Base-by-base conservation (phyloP, 331 rosid genomes). In the Cydonia oblonga region DNA sequence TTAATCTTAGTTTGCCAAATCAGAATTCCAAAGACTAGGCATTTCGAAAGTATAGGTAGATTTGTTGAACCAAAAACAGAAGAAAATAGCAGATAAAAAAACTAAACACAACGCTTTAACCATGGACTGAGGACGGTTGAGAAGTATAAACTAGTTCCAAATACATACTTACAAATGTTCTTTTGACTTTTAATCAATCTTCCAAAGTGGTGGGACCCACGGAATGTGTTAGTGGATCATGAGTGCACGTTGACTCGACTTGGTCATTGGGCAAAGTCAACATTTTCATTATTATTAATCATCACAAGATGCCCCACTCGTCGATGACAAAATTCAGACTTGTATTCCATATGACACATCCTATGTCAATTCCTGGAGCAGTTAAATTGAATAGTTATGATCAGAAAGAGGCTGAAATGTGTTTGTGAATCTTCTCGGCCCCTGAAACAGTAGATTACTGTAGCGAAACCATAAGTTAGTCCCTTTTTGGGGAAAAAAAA, bases 391-490 rank as follows among this genome's bases (percentile, higher is more conserved):
- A 38, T 38, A 10, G 11, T 38, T 38, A 38, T 38, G 42, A 0
- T 1, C 0, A 38, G 1, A 38, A 38, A 38, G 1, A 9, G 0
- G 0, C 9, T 38, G 42, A 3, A 38, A 38, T 9, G 4, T 9
- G 4, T 38, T 0, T 38, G 0, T 0, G 0, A 38, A 38, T 38
- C 13, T 38, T 38, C 4, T 9, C 1, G 4, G 0, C 4, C 1
- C 0, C 0, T 38, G 0, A 38, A 38, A 38, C 4, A 38, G 42
- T 38, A 3, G 13, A 38, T 9, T 3, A 35, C 0, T 2, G 13
- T 3, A 0, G 0, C 1, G 1, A 35, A 35, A 0, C 0, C 4
- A 9, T 35, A 35, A 35, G 0, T 4, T 35, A 35, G 13, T 35
- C 40, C 3, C 1, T 33, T 33, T 33, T 32, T 29, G 6, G 3